Evolutionary conservation across 2,329 filamentous ascomycete genomes (phyloP), one percentile per base, ranked within the genome.

Genomic region (Scopulariopsis brevicaulis): DNA sequence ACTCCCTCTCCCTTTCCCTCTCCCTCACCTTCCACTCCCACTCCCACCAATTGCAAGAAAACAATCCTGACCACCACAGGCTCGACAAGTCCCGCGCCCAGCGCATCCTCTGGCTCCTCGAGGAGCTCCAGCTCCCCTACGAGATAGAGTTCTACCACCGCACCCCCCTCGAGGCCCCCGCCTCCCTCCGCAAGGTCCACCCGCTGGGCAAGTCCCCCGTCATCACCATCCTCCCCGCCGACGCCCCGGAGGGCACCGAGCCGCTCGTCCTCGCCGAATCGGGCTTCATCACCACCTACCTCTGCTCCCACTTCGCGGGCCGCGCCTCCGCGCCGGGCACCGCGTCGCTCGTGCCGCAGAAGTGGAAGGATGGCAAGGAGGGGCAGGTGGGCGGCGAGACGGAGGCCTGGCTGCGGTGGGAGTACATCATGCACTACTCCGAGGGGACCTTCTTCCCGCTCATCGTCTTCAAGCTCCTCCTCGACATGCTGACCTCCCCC

Each of bases 191-290:
- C 66, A 78, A 89, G 62, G 73, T 96, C 43, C 90, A 96, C 66
- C 87, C 90, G 0, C 78, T 96, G 4, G 93, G 93, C 61, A 96
- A 96, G 70, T 91, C 90, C 1, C 93, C 93, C 0, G 74, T 93
- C 50, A 74, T 97, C 62, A 82, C 81, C 10, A 76, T 96, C 64
- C 62, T 61, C 22, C 54, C 61, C n/a, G 20, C 46, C 20, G n/a
- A 22, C 46, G 11, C 43, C 24, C 28, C 28, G 4, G 28, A 32
- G 28, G 28, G 28, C 28, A 64, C 57, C 6, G 68, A 79, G 63
- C 74, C 79, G 2, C 65, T 82, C 12, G 80, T 93, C 0, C 74
- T 96, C 53, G 89, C 90, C 11, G 93, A 97, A 73, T 93, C 87
- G 52, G 90, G 81, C 6, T 80, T 85, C 59, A 93, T 96, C 64